phyloP scores from a whole-genome alignment of 2,329 filamentous ascomycete species.

The Pseudogymnoascus sp. region DNA sequence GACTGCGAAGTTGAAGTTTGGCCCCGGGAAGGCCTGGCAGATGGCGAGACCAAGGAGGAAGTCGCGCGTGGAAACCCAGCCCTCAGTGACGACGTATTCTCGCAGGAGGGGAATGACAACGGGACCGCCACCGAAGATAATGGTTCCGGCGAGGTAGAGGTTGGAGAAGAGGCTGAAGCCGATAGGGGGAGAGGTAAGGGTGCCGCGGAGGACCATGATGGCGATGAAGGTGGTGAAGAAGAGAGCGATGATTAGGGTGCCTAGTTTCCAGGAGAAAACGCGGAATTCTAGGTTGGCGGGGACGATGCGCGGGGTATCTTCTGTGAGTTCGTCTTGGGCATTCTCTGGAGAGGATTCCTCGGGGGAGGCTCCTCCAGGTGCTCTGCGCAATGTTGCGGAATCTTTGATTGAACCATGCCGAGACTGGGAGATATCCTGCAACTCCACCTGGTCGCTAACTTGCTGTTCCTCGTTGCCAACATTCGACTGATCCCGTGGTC shows the following conservation, averaged over 20 bases:
- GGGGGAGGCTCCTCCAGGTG: not conserved
- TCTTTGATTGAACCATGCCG: not conserved
- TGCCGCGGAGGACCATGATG: constrained; percentile 45
- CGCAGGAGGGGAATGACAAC: constrained; percentile 57
- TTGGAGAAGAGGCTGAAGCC: constrained; percentile 59
- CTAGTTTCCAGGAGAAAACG: constrained; percentile 38
- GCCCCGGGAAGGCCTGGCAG: constrained; percentile 61
- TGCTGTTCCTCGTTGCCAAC: not conserved
- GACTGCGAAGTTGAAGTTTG: constrained; percentile 54
- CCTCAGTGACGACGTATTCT: constrained; percentile 55
- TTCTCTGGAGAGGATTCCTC: not conserved
- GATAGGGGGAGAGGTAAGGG: constrained; percentile 35
- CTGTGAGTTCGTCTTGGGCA: not conserved
- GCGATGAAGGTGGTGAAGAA: constrained; percentile 51
- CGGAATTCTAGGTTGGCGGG: constrained; percentile 12
- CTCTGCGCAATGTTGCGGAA: not conserved
- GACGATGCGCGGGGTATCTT: constrained; percentile 10
- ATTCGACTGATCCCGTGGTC: not conserved
- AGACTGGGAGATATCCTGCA: not conserved
- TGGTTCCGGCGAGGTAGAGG: constrained; percentile 65
- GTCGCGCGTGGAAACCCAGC: constrained; percentile 63
- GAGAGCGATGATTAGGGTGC: constrained; percentile 33
- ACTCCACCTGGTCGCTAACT: not conserved
- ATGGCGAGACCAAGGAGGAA: constrained; percentile 67
- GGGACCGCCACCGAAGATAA: constrained; percentile 46